phyloP scores from a whole-genome alignment of 192 early-diverging fungal species.

The Lobosporangium transversale region DNA sequence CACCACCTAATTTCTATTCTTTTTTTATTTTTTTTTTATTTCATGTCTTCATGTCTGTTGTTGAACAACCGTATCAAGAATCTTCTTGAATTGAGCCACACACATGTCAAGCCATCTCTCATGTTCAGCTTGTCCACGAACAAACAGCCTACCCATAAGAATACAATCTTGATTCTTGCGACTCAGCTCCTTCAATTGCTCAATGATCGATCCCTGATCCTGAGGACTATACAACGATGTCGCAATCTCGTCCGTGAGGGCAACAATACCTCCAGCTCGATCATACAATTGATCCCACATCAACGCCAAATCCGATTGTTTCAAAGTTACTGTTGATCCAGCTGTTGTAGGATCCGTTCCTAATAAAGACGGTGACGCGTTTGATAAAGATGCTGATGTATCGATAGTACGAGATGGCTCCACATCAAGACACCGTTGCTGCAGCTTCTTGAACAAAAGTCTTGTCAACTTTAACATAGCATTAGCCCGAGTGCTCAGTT shows the following conservation, averaged over 20 bases:
- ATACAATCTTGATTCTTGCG: constrained; percentile 52
- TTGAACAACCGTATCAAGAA: constrained; percentile 27
- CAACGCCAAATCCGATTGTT: constrained; percentile 22
- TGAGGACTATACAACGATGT: constrained; percentile 51
- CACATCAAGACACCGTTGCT: constrained; percentile 50
- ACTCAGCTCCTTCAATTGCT: constrained; percentile 29
- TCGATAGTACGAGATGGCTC: not conserved
- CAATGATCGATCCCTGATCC: constrained; percentile 17
- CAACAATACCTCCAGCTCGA: constrained; percentile 33
- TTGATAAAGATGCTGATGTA: not conserved
- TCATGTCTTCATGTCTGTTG: not conserved
- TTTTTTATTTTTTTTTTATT: not conserved
- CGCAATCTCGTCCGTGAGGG: constrained; percentile 47
- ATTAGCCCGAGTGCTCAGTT: constrained; percentile 37
- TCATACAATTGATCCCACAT: constrained; percentile 52
- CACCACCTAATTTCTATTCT: too few species aligned
- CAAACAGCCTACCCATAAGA: constrained; percentile 34
- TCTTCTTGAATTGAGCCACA: constrained; percentile 49
- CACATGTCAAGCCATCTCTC: constrained; percentile 53
- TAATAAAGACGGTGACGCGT: not conserved
- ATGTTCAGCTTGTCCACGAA: constrained; percentile 39
- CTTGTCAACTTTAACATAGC: constrained; percentile 49
- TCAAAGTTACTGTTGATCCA: constrained; percentile 1
- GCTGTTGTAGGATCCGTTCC: not conserved
- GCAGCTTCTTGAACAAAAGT: constrained; percentile 49